Percentiles rank a stretch among this genome's conserved stretches.
phyloP scores from a whole-genome alignment of 352 stramenopile species.

The Plasmopara muralis region DNA sequence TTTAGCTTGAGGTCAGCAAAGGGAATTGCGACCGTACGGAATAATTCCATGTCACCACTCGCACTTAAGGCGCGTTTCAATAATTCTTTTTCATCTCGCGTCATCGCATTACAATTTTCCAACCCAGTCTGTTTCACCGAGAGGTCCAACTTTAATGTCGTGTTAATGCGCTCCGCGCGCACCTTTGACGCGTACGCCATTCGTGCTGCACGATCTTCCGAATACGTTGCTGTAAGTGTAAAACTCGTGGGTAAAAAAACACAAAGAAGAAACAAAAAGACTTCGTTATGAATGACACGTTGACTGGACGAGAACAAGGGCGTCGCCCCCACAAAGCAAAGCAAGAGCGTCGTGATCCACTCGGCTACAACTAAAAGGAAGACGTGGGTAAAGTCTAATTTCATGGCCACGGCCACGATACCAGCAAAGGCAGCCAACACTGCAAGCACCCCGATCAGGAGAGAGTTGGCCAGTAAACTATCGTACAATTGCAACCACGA shows the following conservation, averaged over 20 bases:
- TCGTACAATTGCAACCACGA: conserved; percentile 67
- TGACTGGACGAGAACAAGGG: conserved; percentile 49
- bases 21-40: conserved; percentile 68
- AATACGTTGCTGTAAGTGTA: conserved; percentile 67
- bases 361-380: conserved; percentile 43
- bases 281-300: conserved; percentile 39
- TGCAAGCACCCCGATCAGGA: conserved; percentile 61
- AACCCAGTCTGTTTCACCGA: conserved; percentile 65
- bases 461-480: conserved; percentile 49
- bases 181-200: conserved; percentile 72
- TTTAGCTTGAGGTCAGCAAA: conserved; percentile 70
- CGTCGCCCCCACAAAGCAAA: conserved; percentile 34
- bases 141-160: conserved; percentile 68
- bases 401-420: conserved; percentile 67
- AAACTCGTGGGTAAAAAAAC: conserved; percentile 60
- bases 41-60: conserved; percentile 42
- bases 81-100: conserved; percentile 47
- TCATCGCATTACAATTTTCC: conserved; percentile 53
- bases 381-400: conserved; percentile 74
- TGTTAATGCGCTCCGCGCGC: conserved; percentile 74
- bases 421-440: conserved; percentile 47
- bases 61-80: conserved; percentile 46
- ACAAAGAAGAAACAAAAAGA: conserved; percentile 52
- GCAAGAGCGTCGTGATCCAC: conserved; percentile 52
- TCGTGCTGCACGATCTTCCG: conserved; percentile 57